Conservation (phyloP, 345 rosid genomes). For the Cardamine resedifolia region DNA sequence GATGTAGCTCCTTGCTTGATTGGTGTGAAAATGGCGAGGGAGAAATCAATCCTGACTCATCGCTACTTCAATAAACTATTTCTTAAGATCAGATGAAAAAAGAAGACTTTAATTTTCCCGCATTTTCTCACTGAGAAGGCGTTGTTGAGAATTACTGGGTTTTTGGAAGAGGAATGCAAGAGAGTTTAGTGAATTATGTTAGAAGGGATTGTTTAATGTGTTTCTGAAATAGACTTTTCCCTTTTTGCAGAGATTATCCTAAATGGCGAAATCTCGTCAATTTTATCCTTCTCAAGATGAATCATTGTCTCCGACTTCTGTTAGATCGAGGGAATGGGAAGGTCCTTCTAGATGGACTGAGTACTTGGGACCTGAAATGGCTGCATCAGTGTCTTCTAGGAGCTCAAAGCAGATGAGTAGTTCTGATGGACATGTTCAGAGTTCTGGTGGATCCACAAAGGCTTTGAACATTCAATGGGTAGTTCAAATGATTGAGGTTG, state of each 20-base stretch:
- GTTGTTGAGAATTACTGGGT: conserved; percentile 5
- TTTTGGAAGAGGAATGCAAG: neutral
- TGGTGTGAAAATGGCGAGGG: conserved; percentile 16
- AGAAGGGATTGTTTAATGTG: neutral
- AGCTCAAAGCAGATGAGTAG: conserved; percentile 55
- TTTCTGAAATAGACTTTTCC: conserved; percentile 6
- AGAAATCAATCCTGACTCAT: neutral
- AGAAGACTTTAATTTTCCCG: conserved; percentile 1
- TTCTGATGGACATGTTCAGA: conserved; percentile 69
- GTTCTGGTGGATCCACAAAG: conserved; percentile 62
- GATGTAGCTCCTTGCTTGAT: neutral
- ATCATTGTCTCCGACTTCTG: conserved; percentile 54
- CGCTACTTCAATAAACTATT: neutral
- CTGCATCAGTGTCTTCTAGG: conserved; percentile 52
- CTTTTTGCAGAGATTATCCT: conserved; percentile 15
- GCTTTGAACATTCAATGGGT: conserved; percentile 95
- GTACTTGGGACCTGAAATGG: conserved; percentile 78
- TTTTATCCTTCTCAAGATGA: conserved; percentile 55
- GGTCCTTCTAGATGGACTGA: conserved; percentile 96
- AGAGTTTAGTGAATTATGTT: neutral
- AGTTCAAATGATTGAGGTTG: conserved; percentile 84
- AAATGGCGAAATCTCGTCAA: conserved; percentile 71
- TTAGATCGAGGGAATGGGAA: conserved; percentile 86
- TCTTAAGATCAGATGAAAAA: neutral
- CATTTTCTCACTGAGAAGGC: conserved; percentile 23